Conservation (phyloP, 441 rosid genomes). For the Daphne laureola region DNA sequence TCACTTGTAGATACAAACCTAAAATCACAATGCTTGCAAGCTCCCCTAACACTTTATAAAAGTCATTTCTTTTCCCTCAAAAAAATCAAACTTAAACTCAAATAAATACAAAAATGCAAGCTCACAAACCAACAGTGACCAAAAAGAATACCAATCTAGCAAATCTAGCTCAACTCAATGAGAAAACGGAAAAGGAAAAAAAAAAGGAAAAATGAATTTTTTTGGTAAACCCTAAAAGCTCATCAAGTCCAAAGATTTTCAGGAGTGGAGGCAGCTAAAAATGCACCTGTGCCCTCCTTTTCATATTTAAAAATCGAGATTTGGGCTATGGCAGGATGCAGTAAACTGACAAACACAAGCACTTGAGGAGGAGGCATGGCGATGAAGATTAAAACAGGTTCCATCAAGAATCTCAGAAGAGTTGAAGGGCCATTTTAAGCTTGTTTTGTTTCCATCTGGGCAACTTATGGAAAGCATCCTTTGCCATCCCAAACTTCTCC, state of each 20-base stretch:
- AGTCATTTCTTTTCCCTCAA: constrained; percentile 13
- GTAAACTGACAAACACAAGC: constrained; percentile 5
- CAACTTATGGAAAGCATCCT: constrained; percentile 68
- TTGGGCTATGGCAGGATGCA: constrained; percentile 23
- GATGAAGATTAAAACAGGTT: constrained; percentile 17
- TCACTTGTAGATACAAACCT: constrained; percentile 35
- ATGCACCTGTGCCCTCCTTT: constrained; percentile 78
- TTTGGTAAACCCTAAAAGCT: constrained; percentile 15
- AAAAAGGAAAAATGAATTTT: constrained; percentile 11
- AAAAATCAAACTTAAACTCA: not conserved
- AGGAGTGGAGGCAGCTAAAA: constrained; percentile 88
- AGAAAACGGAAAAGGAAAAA: constrained; percentile 7
- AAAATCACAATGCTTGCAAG: constrained; percentile 30
- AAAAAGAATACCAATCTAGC: constrained; percentile 28
- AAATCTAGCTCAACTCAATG: constrained; percentile 27
- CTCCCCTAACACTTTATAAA: constrained; percentile 23
- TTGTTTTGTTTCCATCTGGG: constrained; percentile 99
- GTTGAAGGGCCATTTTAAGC: constrained; percentile 74
- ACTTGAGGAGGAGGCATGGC: not conserved
- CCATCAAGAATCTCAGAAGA: constrained; percentile 46
- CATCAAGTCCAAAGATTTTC: constrained; percentile 39
- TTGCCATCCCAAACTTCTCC: constrained; percentile 92
- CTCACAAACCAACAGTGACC: constrained; percentile 40
- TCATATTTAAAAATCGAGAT: constrained; percentile 26
- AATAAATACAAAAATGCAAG: constrained; percentile 32